Evolutionary conservation across 768 basidiomycete species (phyloP), one percentile per base, ranked within the genome.

Genomic region (Suillus subalutaceus): DNA sequence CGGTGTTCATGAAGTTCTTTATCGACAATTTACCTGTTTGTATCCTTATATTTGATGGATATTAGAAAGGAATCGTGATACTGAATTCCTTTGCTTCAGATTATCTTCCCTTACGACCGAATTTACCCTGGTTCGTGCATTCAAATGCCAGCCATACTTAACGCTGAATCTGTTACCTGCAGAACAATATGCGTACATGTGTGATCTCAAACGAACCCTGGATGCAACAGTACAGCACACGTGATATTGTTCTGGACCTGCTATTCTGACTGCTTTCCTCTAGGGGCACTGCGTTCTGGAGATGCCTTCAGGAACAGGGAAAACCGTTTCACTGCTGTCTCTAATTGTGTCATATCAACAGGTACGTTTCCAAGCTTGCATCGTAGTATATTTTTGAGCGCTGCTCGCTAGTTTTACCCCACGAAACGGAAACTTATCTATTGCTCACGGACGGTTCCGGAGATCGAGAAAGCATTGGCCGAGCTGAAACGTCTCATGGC

Each of bases 101-200:
- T 96, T 71, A 84, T 95, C 74, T 95, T 96, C 77, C 94, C 93
- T 79, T 95, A 95, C 75, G 93, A 95, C 83, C 88, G 93, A 74
- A 94, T 99, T 73, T 99, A 97, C 78, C 96, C 96, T 75, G 96
- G 96, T 93, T 69, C 67, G 32, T 67, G 8, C 63, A 15, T 32
- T 40, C 48, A 23, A 55, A 52, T 30, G 44, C 41, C 43, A n/a
- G 63, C 30, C 44, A 60, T 48, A 53, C 46, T 60, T 59, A 71
- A 72, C 63, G 46, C 46, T 53, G 41, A 60, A 41, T 60, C 30
- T 43, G 18, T 32, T 12, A 46, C 62, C 35, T 48, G 41, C 73
- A 95, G 97, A 99, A 75, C 97, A 99, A 89, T 99, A 96, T 89
- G 90, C 93, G 48, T 99, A 99, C 76, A 99, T 99, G 96, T 95